Evolutionary conservation across 2,329 filamentous ascomycete species (phyloP).

Genomic region (Dichotomopilus funicola): DNA sequence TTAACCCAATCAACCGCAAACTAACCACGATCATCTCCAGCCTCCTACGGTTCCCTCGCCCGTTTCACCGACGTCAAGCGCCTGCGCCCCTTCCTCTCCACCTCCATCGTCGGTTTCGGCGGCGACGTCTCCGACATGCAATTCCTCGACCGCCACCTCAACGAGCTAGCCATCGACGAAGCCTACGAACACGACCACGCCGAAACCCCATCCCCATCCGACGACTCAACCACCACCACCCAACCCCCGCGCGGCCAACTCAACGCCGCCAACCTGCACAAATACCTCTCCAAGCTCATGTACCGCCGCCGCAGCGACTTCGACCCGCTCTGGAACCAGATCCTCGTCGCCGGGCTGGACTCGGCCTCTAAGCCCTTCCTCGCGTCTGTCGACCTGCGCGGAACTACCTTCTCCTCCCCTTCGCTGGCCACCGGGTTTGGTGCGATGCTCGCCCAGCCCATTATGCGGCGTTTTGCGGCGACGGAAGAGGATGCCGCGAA

Average conservation of each 20-base stretch:
- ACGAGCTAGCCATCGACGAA: constrained; percentile 79
- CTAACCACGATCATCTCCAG: constrained; percentile 42
- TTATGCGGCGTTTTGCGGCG: constrained; percentile 76
- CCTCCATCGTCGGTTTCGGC: constrained; percentile 84
- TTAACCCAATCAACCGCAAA: not conserved
- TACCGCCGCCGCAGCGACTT: constrained; percentile 93
- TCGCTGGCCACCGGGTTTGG: constrained; percentile 92
- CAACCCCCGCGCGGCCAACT: constrained; percentile 48
- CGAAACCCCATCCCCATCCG: constrained; percentile 30
- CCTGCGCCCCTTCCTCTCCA: constrained; percentile 78
- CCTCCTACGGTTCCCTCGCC: constrained; percentile 93
- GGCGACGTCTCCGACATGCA: constrained; percentile 99
- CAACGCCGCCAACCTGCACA: constrained; percentile 90
- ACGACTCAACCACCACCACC: constrained; percentile 17
- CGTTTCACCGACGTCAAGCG: constrained; percentile 97
- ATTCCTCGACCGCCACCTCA: constrained; percentile 88
- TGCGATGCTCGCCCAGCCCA: constrained; percentile 84
- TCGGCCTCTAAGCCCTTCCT: constrained; percentile 77
- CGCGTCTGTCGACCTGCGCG: constrained; percentile 82
- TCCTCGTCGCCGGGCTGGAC: constrained; percentile 86
- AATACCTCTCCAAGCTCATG: constrained; percentile 91
- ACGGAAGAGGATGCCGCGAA: constrained; percentile 72
- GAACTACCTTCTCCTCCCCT: constrained; percentile 83
- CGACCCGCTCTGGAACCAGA: constrained; percentile 94
- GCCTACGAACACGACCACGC: constrained; percentile 58